Conservation (phyloP, 75 land plant species). For the Picea glauca region DNA sequence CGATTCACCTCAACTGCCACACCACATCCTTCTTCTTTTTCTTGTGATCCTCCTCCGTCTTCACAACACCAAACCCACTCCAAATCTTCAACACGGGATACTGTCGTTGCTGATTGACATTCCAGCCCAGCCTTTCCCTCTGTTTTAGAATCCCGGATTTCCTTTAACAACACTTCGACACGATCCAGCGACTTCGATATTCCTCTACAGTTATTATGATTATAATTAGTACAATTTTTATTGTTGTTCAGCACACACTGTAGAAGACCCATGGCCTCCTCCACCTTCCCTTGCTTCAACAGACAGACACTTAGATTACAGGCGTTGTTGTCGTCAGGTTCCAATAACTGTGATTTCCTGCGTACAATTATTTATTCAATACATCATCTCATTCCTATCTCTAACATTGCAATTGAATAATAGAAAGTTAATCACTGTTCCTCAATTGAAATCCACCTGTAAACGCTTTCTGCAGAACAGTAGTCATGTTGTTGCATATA, state of each 20-base stretch:
- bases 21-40: no score
- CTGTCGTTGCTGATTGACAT: neutral
- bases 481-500: constrained; percentile 81
- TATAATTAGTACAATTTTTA: neutral
- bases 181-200: neutral
- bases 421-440: no score
- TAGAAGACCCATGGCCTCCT: constrained; percentile 9
- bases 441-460: constrained; percentile 14
- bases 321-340: constrained; percentile 23
- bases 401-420: no score
- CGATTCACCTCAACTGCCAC: no score
- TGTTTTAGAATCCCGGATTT: neutral
- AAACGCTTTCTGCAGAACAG: constrained; percentile 34
- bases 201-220: neutral
- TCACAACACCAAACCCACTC: no score
- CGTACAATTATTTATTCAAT: no score
- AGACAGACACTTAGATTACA: constrained; percentile 25
- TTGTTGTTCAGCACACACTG: neutral
- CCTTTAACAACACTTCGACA: neutral
- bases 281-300: constrained; percentile 22
- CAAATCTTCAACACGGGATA: neutral
- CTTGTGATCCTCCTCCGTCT: no score
- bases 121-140: neutral
- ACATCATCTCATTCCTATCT: no score
- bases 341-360: constrained; percentile 9